Conservation (phyloP, 2,329 filamentous ascomycete species). For the Raffaelea arxii region DNA sequence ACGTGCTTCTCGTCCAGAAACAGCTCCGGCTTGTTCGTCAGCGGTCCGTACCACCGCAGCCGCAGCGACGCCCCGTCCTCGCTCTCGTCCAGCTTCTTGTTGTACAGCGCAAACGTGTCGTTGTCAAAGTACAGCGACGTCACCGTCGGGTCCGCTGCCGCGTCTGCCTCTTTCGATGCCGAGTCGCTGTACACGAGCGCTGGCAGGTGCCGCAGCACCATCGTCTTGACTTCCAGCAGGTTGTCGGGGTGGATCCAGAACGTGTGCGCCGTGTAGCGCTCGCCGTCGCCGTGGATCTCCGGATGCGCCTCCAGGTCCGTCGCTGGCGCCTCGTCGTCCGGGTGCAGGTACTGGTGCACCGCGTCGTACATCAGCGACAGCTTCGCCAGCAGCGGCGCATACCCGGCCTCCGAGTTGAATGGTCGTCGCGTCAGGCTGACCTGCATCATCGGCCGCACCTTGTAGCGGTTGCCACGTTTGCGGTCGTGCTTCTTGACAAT, state of each 20-base stretch:
- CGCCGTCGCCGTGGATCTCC: slow-evolving; percentile 52
- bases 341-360: slow-evolving; percentile 71
- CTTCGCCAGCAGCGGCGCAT: slow-evolving; percentile 80
- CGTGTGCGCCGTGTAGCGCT: slow-evolving; percentile 71
- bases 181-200: slow-evolving; percentile 89
- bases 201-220: slow-evolving; percentile 82
- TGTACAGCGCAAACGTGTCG: slow-evolving; percentile 75
- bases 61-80: slow-evolving; percentile 73
- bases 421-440: slow-evolving; percentile 79
- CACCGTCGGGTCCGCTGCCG: slow-evolving; percentile 75
- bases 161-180: slow-evolving; percentile 71
- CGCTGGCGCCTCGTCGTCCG: slow-evolving; percentile 26
- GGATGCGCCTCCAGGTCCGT: slow-evolving; percentile 43
- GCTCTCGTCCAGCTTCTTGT: slow-evolving; percentile 68
- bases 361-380: slow-evolving; percentile 95
- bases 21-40: slow-evolving; percentile 70
- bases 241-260: slow-evolving; percentile 95
- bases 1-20: slow-evolving; percentile 84
- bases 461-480: slow-evolving; percentile 77
- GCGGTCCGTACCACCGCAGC: slow-evolving; percentile 83
- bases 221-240: slow-evolving; percentile 91
- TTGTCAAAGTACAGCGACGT: slow-evolving; percentile 97
- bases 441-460: slow-evolving; percentile 83
- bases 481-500: slow-evolving; percentile 99
- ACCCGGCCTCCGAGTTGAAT: slow-evolving; percentile 86